Evolutionary conservation across 148 eudicot genomes (phyloP).

Genomic region (Silene latifolia): DNA sequence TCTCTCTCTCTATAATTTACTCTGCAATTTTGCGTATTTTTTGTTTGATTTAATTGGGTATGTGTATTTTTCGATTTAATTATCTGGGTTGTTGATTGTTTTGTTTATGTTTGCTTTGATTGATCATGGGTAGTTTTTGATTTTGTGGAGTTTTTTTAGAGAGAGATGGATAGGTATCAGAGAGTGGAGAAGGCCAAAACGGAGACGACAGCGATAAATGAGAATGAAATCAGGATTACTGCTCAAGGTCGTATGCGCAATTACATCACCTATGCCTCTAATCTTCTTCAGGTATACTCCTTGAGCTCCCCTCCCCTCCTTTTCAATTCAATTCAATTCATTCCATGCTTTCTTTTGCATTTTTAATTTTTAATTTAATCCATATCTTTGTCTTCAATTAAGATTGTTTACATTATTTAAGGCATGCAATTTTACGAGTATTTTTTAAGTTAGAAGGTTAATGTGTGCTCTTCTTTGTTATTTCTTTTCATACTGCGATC

Average conservation of each 20-base stretch:
- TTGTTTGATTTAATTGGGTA: neutral
- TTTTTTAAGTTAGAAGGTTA: neutral
- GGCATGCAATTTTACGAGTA: too few relatives aligned
- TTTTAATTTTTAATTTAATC: too few relatives aligned
- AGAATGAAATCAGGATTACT: conserved; percentile 47
- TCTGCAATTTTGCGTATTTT: too few relatives aligned
- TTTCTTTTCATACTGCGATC: neutral
- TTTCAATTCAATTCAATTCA: too few relatives aligned
- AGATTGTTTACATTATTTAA: too few relatives aligned
- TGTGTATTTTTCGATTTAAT: neutral
- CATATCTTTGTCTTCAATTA: too few relatives aligned
- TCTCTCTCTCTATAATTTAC: too few relatives aligned
- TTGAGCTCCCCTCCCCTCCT: neutral
- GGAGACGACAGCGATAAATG: conserved; percentile 32
- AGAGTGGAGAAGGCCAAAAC: conserved; percentile 41
- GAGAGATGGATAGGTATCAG: conserved; percentile 38
- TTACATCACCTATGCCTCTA: conserved; percentile 46
- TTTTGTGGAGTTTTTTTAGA: neutral
- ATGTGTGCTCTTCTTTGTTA: neutral
- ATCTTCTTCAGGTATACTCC: conserved; percentile 37
- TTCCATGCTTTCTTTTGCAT: too few relatives aligned
- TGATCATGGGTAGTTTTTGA: neutral
- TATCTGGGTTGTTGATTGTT: neutral
- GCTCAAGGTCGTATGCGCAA: conserved; percentile 51
- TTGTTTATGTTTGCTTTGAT: neutral